Percentiles rank a stretch among this genome's conserved stretches.
Conservation (phyloP, 805 yeast genomes). For the Danielia oregonensis region DNA sequence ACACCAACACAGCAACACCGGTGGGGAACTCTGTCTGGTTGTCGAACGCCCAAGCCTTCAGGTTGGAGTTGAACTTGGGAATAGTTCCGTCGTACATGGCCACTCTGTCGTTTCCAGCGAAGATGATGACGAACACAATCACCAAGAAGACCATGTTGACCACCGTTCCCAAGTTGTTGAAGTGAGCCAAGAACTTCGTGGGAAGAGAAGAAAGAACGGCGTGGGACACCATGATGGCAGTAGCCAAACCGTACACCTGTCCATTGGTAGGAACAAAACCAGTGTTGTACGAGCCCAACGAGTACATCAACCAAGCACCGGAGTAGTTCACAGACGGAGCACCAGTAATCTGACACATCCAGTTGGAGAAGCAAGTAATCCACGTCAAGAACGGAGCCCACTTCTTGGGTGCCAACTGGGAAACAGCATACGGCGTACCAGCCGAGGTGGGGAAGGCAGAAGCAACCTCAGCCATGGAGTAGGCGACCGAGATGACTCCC, state of each 20-base stretch:
- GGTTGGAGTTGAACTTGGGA: constrained; percentile 47
- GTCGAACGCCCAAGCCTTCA: constrained; percentile 50
- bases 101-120: constrained; percentile 48
- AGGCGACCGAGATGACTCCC: constrained; percentile 55
- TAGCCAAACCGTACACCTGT: constrained; percentile 48
- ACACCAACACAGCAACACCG: constrained; percentile 54
- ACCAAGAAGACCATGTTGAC: constrained; percentile 47
- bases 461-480: constrained; percentile 62
- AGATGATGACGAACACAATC: constrained; percentile 50
- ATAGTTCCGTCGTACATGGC: constrained; percentile 25
- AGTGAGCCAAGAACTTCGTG: constrained; percentile 49
- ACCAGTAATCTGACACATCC: constrained; percentile 61
- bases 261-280: constrained; percentile 43
- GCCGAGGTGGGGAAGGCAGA: constrained; percentile 66
- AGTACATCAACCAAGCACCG: constrained; percentile 55
- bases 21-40: constrained; percentile 63
- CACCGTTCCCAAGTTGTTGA: constrained; percentile 49
- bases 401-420: constrained; percentile 55
- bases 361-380: constrained; percentile 63
- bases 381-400: constrained; percentile 54
- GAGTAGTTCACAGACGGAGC: constrained; percentile 59
- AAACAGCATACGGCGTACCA: constrained; percentile 67
- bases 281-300: constrained; percentile 39
- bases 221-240: constrained; percentile 48
- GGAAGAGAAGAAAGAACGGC: constrained; percentile 50